Percentiles rank a stretch among this genome's conserved stretches.
Conservation (phyloP, 177 flowering plant species). For the Vitis hybrid region DNA sequence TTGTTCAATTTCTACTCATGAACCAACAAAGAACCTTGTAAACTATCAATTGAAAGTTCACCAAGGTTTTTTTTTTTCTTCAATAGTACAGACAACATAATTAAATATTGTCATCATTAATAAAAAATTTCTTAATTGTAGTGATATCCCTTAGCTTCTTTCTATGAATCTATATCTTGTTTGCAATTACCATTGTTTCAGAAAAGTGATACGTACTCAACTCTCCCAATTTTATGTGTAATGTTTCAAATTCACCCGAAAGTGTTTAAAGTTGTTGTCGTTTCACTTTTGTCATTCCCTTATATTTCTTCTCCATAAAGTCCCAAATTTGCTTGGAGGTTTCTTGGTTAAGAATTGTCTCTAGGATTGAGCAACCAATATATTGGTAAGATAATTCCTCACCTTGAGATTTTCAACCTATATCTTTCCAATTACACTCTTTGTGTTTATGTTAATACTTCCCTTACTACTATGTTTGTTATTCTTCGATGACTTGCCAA, state of each 20-base stretch:
- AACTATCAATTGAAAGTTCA: too few species aligned
- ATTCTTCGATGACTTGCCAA: neutral
- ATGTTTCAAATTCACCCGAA: neutral
- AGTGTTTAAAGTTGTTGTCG: neutral
- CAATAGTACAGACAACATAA: too few species aligned
- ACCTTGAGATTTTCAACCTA: neutral
- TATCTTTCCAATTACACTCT: too few species aligned
- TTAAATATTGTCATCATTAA: too few species aligned
- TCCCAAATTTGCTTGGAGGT: too few species aligned
- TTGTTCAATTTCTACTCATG: too few species aligned
- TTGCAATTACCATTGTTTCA: neutral
- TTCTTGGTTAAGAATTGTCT: neutral
- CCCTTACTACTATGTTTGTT: neutral
- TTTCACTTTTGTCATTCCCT: neutral
- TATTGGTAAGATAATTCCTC: neutral
- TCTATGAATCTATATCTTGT: neutral
- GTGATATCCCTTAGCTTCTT: neutral
- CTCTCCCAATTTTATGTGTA: neutral
- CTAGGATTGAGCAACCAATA: neutral
- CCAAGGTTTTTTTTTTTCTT: too few species aligned
- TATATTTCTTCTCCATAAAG: too few species aligned
- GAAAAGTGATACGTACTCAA: neutral
- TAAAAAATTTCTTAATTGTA: too few species aligned
- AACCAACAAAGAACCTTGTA: too few species aligned
- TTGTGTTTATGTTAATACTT: neutral